phyloP scores from a whole-genome alignment of 1,284 basidiomycete genomes.

The Sanguinoderma infundibulare region DNA sequence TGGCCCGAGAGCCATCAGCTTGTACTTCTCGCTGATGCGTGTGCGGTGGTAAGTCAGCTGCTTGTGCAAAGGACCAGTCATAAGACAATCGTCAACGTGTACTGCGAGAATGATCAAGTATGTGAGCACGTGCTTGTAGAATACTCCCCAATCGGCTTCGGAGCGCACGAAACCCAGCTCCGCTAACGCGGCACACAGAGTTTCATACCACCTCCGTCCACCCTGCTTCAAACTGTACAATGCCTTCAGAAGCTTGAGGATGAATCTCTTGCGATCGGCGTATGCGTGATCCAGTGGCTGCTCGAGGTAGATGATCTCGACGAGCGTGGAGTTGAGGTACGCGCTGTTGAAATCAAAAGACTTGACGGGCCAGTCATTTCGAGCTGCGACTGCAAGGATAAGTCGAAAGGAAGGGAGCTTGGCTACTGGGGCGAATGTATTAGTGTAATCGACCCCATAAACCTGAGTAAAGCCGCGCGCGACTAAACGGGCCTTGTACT shows the following conservation, averaged over 20 bases:
- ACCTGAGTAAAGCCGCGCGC: slow-evolving; percentile 46
- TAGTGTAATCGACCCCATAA: slow-evolving; percentile 41
- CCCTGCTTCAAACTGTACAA: slow-evolving; percentile 35
- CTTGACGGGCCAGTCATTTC: slow-evolving; percentile 37
- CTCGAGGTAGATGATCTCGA: slow-evolving; percentile 36
- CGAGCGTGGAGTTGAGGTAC: slow-evolving; percentile 43
- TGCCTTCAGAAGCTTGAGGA: slow-evolving; percentile 19
- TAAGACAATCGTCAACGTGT: slow-evolving; percentile 38
- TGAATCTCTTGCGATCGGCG: neutral
- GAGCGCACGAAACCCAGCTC: slow-evolving; percentile 23
- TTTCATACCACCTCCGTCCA: slow-evolving; percentile 27
- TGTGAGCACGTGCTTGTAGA: slow-evolving; percentile 25
- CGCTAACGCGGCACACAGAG: slow-evolving; percentile 9
- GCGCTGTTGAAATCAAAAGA: slow-evolving; percentile 48
- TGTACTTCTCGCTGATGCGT: slow-evolving; percentile 31
- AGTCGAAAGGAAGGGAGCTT: slow-evolving; percentile 33
- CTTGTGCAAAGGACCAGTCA: slow-evolving; percentile 18
- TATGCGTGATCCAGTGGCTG: slow-evolving; percentile 36
- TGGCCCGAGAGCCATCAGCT: slow-evolving; percentile 36
- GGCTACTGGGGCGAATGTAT: too few relatives aligned
- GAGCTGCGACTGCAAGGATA: slow-evolving; percentile 37
- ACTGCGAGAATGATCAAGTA: too few relatives aligned
- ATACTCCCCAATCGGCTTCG: slow-evolving; percentile 27
- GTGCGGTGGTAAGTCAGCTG: slow-evolving; percentile 29
- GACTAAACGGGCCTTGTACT: too few relatives aligned